phyloP scores from a whole-genome alignment of 306 rosid species.

The Citrullus colocynthis region DNA sequence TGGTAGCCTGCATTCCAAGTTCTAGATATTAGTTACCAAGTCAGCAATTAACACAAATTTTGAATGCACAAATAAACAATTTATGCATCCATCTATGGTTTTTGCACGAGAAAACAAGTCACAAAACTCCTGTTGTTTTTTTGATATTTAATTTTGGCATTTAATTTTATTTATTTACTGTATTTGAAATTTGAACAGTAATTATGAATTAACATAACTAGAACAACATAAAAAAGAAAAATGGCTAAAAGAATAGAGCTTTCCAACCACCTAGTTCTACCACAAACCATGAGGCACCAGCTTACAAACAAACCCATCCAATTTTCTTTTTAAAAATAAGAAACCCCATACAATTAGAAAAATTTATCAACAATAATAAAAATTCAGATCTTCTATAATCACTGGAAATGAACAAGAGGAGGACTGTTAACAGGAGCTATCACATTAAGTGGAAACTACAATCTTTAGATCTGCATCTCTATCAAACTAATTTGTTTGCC shows the following conservation, averaged over 20 bases:
- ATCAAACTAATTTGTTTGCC: neutral
- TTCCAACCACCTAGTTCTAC: neutral
- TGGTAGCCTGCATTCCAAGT: slow-evolving; percentile 45
- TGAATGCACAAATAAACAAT: neutral
- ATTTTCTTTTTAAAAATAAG: neutral
- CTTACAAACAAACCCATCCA: neutral
- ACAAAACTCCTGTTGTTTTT: neutral
- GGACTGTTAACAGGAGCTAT: neutral
- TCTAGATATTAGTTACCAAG: slow-evolving; percentile 8
- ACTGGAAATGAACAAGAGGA: neutral
- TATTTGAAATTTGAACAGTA: neutral
- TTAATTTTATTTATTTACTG: neutral
- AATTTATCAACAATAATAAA: neutral
- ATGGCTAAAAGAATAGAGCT: neutral
- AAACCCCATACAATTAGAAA: neutral
- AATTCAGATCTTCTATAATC: neutral
- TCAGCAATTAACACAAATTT: neutral
- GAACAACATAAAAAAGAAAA: neutral
- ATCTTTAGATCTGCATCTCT: neutral
- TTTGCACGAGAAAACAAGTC: neutral
- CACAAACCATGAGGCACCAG: neutral
- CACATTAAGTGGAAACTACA: neutral
- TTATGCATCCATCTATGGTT: neutral
- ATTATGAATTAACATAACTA: neutral
- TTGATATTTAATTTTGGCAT: neutral